Conservation (phyloP, 345 rosid genomes). For the Clarkia xantiana region DNA sequence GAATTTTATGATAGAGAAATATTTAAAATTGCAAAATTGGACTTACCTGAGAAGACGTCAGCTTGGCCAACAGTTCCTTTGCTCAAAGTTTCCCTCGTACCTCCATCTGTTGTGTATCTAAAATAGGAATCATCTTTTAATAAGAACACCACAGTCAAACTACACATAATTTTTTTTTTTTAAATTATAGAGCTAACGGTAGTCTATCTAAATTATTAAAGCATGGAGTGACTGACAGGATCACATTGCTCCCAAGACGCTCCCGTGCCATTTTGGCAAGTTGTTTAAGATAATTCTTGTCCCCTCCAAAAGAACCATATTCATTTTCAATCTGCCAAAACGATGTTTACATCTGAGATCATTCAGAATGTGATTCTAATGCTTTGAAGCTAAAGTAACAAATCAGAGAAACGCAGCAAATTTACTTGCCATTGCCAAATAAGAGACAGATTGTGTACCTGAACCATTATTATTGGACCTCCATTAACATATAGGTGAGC, state of each 20-base stretch:
- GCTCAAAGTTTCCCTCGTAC: slow-evolving; percentile 51
- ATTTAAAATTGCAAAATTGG: slow-evolving; percentile 1
- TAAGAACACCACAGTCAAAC: too few species aligned
- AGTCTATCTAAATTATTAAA: neutral
- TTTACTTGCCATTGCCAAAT: neutral
- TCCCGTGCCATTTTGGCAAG: slow-evolving; percentile 44
- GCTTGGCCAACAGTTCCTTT: slow-evolving; percentile 57
- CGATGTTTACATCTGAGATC: neutral
- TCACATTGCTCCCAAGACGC: slow-evolving; percentile 46
- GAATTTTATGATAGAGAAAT: too few species aligned
- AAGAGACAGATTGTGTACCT: slow-evolving; percentile 27
- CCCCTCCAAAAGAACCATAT: slow-evolving; percentile 89
- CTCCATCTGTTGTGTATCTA: slow-evolving; percentile 96
- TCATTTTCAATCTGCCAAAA: slow-evolving; percentile 80
- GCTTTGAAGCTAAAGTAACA: neutral
- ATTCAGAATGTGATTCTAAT: neutral
- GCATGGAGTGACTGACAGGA: slow-evolving; percentile 30
- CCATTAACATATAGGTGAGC: slow-evolving; percentile 70
- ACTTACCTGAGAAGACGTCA: slow-evolving; percentile 64
- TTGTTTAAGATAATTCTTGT: slow-evolving; percentile 64
- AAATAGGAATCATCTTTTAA: neutral
- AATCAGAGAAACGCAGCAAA: neutral
- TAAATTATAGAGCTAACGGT: neutral
- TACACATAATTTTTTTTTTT: neutral
- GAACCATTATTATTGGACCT: slow-evolving; percentile 87